These are phyloP conservation scores for Claviceps pazoutovae DNA, from an alignment of 2,329 filamentous ascomycete species.

Conservation along the genomic window DNA sequence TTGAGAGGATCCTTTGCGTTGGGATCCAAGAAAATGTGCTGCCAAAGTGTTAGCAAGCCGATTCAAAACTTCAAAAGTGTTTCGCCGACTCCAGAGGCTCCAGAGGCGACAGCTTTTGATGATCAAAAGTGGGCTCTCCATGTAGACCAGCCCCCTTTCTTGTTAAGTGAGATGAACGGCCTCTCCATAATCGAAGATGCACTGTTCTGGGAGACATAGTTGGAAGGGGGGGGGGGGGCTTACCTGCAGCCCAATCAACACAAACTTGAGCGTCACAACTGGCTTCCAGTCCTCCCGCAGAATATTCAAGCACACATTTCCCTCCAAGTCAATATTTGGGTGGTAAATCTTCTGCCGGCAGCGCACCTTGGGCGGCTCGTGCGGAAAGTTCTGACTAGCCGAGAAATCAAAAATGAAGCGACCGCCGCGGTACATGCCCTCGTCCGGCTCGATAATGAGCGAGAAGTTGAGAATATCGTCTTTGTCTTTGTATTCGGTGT, in stretches of 20 bases:
- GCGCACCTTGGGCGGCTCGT: constrained; percentile 93
- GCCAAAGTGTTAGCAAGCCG: constrained; percentile 12
- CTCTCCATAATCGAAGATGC: too few species aligned
- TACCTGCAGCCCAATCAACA: constrained; percentile 86
- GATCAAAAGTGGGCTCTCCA: too few species aligned
- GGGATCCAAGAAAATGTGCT: constrained; percentile 96
- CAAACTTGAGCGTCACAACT: constrained; percentile 88
- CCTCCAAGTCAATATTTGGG: constrained; percentile 94
- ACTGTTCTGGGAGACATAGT: too few species aligned
- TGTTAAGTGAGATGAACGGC: too few species aligned
- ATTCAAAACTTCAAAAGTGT: too few species aligned
- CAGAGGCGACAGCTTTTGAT: too few species aligned
- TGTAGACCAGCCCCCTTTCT: too few species aligned
- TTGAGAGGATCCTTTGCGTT: constrained; percentile 97
- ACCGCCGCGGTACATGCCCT: constrained; percentile 78
- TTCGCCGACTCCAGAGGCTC: too few species aligned
- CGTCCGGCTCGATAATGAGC: constrained; percentile 71
- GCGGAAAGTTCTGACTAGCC: constrained; percentile 90
- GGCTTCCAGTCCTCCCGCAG: constrained; percentile 98
- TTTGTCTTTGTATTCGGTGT: constrained; percentile 64
- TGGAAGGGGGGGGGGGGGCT: background rate
- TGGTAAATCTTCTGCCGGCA: constrained; percentile 98
- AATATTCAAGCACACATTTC: constrained; percentile 97
- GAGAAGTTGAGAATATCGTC: constrained; percentile 79
- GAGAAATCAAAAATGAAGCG: constrained; percentile 80